phyloP scores from a whole-genome alignment of 2,329 filamentous ascomycete species.

The Pseudogymnoascus sp. region DNA sequence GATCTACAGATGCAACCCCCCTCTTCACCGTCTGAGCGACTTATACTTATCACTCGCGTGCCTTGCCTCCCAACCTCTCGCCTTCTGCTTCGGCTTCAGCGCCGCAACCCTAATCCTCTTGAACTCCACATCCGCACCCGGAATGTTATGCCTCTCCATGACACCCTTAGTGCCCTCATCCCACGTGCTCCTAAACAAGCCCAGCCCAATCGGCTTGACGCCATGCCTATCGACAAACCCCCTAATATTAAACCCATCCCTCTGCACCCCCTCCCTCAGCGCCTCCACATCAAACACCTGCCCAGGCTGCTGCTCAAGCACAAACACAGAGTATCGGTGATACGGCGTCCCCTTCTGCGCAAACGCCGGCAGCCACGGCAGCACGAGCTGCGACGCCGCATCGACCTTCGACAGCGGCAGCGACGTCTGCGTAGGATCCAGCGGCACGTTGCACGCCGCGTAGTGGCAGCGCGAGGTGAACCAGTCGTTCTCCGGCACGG shows the following conservation, averaged over 20 bases:
- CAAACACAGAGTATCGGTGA: slow-evolving; percentile 76
- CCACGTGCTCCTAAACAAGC: slow-evolving; percentile 83
- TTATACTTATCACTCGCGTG: slow-evolving; percentile 57
- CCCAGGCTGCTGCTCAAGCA: slow-evolving; percentile 70
- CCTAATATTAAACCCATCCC: slow-evolving; percentile 68
- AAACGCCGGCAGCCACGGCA: slow-evolving; percentile 78
- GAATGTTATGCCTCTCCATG: slow-evolving; percentile 71
- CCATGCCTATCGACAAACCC: slow-evolving; percentile 63
- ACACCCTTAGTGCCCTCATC: slow-evolving; percentile 81
- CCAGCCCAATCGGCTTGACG: slow-evolving; percentile 70
- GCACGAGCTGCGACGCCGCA: slow-evolving; percentile 56
- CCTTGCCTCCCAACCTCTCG: slow-evolving; percentile 60
- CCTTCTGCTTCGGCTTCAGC: slow-evolving; percentile 53
- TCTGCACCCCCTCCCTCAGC: slow-evolving; percentile 47
- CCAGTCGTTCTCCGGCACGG: slow-evolving; percentile 63
- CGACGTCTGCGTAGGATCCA: slow-evolving; percentile 52
- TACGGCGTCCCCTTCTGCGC: slow-evolving; percentile 87
- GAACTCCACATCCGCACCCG: slow-evolving; percentile 76
- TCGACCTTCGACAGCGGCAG: slow-evolving; percentile 59
- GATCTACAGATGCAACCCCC: background rate
- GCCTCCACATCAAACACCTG: slow-evolving; percentile 49
- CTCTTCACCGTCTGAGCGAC: slow-evolving; percentile 34
- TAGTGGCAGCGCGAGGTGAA: slow-evolving; percentile 83
- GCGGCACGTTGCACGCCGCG: slow-evolving; percentile 66
- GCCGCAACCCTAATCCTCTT: slow-evolving; percentile 69